Base-by-base conservation (phyloP, 2,329 filamentous ascomycete genomes). In the Xylariaceae sp. region DNA sequence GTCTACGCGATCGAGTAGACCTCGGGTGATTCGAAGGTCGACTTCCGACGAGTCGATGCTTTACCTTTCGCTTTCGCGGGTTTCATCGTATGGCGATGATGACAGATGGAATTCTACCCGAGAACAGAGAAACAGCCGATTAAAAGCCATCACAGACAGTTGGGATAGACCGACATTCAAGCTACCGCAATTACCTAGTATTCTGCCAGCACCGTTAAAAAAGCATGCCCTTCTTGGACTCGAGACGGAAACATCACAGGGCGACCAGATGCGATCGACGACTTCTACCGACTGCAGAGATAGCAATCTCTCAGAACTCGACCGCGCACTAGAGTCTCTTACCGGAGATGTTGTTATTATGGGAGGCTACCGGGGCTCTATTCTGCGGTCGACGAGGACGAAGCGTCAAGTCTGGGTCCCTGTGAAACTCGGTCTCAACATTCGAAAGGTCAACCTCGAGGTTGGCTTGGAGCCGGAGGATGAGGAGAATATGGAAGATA, bases 361-460 rank as follows among this genome's bases (percentile, higher is more conserved):
- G 70, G 93, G 93, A 17, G 93, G 93, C 11, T 96, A 97, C 70
- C 83, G 93, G 64, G 93, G 93, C 2, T 96, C 92, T 0, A 82
- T 97, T n/a, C 74, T 97, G 35, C 86, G 92, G 35, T 95, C 91
- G 9, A 88, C 90, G 9, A 87, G 91, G 62, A 83, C 89, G 3
- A 85, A 93, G 69, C 86, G 91, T n/a, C 91, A 96, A 71, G 77
- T 96, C 0, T 97, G 93, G 93, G 90, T 95, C 1, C 92, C 92
- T 0, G 87, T 97, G 69, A 97, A 97, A 73, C 88, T 96, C 34
- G 92, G 93, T 0, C 77, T 97, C 54, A 96, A 96, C 67, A 83
- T 97, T 62, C 87, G 92, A 57, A 96, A 94, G 71, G 92, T 93
- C 1, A 90, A 97, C 71, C 79, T 97, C 3, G 91, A 96, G 71